Base-by-base conservation (phyloP, 1,284 basidiomycete species). In the Trametes sp. region DNA sequence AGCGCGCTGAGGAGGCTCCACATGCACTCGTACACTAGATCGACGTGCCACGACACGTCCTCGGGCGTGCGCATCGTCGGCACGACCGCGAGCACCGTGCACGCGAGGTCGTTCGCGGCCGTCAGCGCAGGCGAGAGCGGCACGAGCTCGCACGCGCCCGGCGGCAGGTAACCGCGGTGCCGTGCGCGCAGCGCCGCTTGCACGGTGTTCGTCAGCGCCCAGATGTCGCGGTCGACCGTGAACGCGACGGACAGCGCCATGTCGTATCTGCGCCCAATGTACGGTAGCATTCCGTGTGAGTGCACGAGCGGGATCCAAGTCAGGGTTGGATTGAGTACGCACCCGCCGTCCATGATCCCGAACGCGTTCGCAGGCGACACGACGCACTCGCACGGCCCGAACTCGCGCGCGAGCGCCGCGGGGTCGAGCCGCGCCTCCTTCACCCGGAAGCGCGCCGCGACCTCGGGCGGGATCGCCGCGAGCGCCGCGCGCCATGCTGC, bases 11-110 rank as follows among this genome's bases (percentile, higher is more conserved):
- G 68, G n/a, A 74, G 57, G 52, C 55, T 61, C 73, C 73, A 73
- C 70, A 69, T 73, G 41, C 61, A 61, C 55, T 73, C 70, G 72
- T 73, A 73, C 54, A 72, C 72, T 42, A 74, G 61, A 62, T 74
- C 72, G 46, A 62, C 54, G 59, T 74, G 63, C 73, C 72, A 74
- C 24, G 52, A 28, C 14, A 71, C 58, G 41, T 64, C 58, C 35
- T 59, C 53, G 8, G 72, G 73, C 28, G 54, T 51, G 52, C 66
- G 70, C 73, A 74, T 73, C 21, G 71, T 72, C 41, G 72, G 72
- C 36, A 61, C 67, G 36, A 70, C 66, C 24, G 69, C 70, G 55
- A 70, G 66, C 24, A 65, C 59, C 29, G 58, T 49, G 63, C 64
- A 68, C 29, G 44, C 61, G 16, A 66, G 68, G 36, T 59, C 61